Evolutionary conservation across 106 monocot species (phyloP).

Genomic region (Acorus gramineus): DNA sequence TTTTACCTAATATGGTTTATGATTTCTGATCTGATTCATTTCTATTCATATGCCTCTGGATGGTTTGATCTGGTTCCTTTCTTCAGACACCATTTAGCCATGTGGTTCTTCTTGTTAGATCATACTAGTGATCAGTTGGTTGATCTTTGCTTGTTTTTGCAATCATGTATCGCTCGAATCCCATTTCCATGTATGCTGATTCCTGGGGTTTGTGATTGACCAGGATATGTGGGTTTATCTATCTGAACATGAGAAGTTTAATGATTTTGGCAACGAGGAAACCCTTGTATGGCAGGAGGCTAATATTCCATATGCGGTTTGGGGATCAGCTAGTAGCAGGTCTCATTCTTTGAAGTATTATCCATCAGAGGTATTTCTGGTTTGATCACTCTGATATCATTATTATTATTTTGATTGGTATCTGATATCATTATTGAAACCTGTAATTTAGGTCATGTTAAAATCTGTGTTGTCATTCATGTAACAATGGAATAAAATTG

Average conservation of each 20-base stretch:
- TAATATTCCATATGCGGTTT: slow-evolving; percentile 83
- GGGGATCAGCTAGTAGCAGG: slow-evolving; percentile 62
- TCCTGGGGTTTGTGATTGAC: slow-evolving; percentile 2
- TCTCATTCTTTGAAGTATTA: slow-evolving; percentile 47
- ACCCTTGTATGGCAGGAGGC: slow-evolving; percentile 97
- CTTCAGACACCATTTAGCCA: too few relatives aligned
- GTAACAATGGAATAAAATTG: too few relatives aligned
- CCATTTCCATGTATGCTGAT: neutral
- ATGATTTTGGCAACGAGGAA: slow-evolving; percentile 68
- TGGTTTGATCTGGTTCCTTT: too few relatives aligned
- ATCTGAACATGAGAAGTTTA: slow-evolving; percentile 78
- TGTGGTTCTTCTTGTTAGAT: too few relatives aligned
- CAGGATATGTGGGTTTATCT: slow-evolving; percentile 98
- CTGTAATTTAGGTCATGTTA: too few relatives aligned
- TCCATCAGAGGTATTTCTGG: slow-evolving; percentile 70
- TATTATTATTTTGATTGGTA: neutral
- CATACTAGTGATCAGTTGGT: neutral
- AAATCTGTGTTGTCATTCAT: too few relatives aligned
- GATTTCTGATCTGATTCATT: too few relatives aligned
- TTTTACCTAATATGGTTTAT: too few relatives aligned
- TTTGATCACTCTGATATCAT: neutral
- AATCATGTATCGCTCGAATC: neutral
- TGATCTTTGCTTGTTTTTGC: neutral
- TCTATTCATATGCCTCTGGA: too few relatives aligned
- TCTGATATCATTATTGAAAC: too few relatives aligned